Conservation (phyloP, 306 rosid species). For the Herpetospermum pedunculosum region DNA sequence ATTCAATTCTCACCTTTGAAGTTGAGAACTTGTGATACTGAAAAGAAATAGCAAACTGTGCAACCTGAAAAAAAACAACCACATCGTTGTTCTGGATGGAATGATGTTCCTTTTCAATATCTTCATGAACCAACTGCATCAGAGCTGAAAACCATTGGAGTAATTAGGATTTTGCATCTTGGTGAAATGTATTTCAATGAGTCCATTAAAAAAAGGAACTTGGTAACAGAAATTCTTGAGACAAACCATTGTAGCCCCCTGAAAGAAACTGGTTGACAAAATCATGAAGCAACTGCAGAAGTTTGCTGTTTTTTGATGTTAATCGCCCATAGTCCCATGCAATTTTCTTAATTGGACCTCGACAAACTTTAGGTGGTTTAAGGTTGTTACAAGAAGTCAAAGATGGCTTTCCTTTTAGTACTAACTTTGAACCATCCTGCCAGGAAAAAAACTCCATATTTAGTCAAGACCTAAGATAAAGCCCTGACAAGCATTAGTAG, state of each 20-base stretch:
- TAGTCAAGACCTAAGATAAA: constrained; percentile 14
- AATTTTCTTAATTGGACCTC: constrained; percentile 64
- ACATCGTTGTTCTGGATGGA: constrained; percentile 61
- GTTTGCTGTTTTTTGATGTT: constrained; percentile 49
- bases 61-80: constrained; percentile 69
- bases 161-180: constrained; percentile 13
- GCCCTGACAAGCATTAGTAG: constrained; percentile 3
- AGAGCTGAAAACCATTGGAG: constrained; percentile 40
- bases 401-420: constrained; percentile 69
- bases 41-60: constrained; percentile 77
- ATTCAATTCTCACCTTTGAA: constrained; percentile 58
- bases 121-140: constrained; percentile 69
- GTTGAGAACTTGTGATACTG: constrained; percentile 58
- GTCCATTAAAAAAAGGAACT: neutral
- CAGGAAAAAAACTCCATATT: constrained; percentile 18
- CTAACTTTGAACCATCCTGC: constrained; percentile 89
- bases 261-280: constrained; percentile 65
- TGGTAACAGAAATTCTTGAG: neutral
- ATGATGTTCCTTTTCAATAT: constrained; percentile 75
- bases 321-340: constrained; percentile 80
- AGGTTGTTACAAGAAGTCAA: constrained; percentile 33
- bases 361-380: constrained; percentile 41
- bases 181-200: constrained; percentile 4
- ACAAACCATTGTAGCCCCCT: constrained; percentile 73
- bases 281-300: constrained; percentile 65